These are phyloP conservation scores for Mycena albidolilacea DNA, from an alignment of 768 basidiomycete genomes.

Conservation along the genomic window DNA sequence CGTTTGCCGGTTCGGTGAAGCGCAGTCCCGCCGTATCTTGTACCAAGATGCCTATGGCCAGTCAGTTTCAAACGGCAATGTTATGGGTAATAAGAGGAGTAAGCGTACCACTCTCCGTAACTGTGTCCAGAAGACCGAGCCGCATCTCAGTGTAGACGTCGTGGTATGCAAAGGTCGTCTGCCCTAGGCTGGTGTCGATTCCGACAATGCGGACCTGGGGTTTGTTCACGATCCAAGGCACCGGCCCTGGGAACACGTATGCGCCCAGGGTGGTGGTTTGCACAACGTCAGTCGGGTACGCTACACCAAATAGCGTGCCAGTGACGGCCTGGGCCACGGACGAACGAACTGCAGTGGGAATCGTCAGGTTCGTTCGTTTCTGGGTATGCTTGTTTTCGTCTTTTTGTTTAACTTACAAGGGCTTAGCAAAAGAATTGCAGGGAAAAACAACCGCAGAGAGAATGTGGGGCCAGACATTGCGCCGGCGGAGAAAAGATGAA, in stretches of 20 bases:
- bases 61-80: neutral
- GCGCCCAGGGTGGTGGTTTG: neutral
- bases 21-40: neutral
- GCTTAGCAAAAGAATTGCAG: neutral
- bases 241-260: neutral
- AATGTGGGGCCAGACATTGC: neutral
- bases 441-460: neutral
- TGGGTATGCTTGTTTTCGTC: too few species aligned
- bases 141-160: constrained; percentile 4
- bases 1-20: neutral
- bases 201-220: constrained; percentile 3
- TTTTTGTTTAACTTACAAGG: neutral
- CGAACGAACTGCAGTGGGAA: neutral
- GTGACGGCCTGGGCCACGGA: neutral
- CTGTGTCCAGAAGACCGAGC: neutral
- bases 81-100: neutral
- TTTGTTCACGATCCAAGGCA: neutral
- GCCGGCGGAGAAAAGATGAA: neutral
- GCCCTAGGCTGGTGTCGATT: neutral
- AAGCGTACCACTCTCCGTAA: constrained; percentile 7
- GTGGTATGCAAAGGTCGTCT: constrained; percentile 13
- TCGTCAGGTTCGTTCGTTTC: neutral
- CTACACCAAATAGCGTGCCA: neutral
- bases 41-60: neutral
- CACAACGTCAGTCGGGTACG: neutral